Evolutionary conservation across 495 filamentous ascomycete genomes (phyloP), one percentile per base, ranked within the genome.

Genomic region (Lasiosphaeria miniovina): DNA sequence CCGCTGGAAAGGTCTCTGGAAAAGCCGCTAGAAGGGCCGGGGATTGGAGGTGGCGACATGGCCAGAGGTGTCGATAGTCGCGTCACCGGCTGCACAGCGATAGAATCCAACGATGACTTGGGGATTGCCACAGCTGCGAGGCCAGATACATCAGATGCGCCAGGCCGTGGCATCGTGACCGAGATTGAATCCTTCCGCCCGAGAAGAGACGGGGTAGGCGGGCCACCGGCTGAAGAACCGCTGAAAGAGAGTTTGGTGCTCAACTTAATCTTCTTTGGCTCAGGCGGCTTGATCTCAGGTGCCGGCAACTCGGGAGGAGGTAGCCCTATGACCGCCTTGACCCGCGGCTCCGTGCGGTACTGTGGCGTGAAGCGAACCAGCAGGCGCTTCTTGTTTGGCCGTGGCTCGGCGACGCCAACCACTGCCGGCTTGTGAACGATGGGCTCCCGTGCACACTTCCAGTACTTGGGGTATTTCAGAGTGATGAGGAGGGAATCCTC

Each of bases 381-480:
- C 32, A 64, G 70, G 48, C 57, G 58, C 61, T 69, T 74, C 57
- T 61, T 17, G 15, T 51, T 54, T 59, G 11, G 31, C 43, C 33
- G 52, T 54, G 7, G 57, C 34, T 43, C 55, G 36, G 17, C 15
- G 53, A 11, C 9, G 5, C 9, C 4, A 9, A 32, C 17, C 10
- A 6, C 24, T 14, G 12, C 14, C 3, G 8, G 1, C 11, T 24
- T 8, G 55, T 17, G 9, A 12, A 34, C 53, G 10, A 41, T n/a
- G 10, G 64, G 49, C 3, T 65, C 65, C 57, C 92, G 79, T 53
- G 80, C 73, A 51, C 82, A 86, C 50, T 73, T 82, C 85, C 89
- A 95, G 71, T 84, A 87, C 9, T 83, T 84, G 35, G 91, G 91
- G 54, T 85, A 86, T 56, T 82, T 82, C 56, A 97, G 65, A 2